A percentile compares a stretch with the other conserved stretches of the same genome.
Conservation (phyloP, 2,329 filamentous ascomycete genomes). For the Xylariaceae sp. region DNA sequence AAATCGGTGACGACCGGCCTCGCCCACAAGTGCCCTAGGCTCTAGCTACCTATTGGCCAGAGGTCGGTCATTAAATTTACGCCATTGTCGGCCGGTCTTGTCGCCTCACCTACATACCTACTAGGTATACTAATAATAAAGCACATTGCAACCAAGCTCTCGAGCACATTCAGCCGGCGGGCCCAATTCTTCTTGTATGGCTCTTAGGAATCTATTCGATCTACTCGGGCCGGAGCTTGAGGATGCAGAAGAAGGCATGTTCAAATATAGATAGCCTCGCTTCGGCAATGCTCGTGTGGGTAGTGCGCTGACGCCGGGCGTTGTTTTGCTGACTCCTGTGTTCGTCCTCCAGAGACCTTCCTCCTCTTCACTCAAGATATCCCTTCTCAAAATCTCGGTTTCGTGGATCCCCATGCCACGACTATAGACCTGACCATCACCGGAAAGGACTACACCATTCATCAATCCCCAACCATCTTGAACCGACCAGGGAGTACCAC, state of each 20-base stretch:
- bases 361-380: conserved; percentile 74
- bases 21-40: too few species aligned
- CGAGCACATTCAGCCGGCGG: conserved; percentile 1
- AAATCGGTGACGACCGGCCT: neutral
- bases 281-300: neutral
- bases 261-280: neutral
- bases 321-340: conserved; percentile 7
- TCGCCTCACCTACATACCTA: too few species aligned
- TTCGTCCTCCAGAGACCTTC: conserved; percentile 67
- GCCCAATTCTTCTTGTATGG: conserved; percentile 16
- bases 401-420: conserved; percentile 68
- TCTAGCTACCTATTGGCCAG: too few species aligned
- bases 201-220: conserved; percentile 19
- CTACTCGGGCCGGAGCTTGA: conserved; percentile 27
- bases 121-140: too few species aligned
- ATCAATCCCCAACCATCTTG: conserved; percentile 79
- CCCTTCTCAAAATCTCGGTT: conserved; percentile 75
- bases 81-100: too few species aligned
- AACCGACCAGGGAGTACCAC: conserved; percentile 69
- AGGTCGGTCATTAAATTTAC: too few species aligned
- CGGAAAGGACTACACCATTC: conserved; percentile 67
- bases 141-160: too few species aligned
- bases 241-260: conserved; percentile 35
- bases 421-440: conserved; percentile 64
- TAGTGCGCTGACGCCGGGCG: neutral